Percentiles rank a stretch among this genome's conserved stretches.
Conservation (phyloP, 2,329 filamentous ascomycete genomes). For the Triangularia setosa region DNA sequence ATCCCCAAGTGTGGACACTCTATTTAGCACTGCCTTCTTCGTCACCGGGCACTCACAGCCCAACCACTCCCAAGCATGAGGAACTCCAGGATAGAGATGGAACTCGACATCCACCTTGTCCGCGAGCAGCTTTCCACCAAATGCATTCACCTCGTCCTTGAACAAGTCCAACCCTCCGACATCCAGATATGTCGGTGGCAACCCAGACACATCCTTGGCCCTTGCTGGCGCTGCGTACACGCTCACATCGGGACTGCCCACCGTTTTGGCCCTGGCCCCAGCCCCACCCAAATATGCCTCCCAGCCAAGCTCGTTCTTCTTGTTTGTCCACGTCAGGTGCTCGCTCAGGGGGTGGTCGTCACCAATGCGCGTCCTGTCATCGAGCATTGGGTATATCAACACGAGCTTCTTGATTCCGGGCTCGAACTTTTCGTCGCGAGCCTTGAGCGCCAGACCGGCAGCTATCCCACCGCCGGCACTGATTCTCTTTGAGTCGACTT, state of each 20-base stretch:
- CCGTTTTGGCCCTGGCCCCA: background rate
- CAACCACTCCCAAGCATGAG: slow-evolving; percentile 35
- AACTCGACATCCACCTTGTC: slow-evolving; percentile 37
- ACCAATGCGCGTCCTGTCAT: slow-evolving; percentile 30
- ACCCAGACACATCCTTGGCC: slow-evolving; percentile 23
- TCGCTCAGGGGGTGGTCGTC: slow-evolving; percentile 13
- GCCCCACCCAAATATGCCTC: slow-evolving; percentile 25
- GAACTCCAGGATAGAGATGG: slow-evolving; percentile 39
- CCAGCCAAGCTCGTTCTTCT: slow-evolving; percentile 27
- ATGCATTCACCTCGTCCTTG: slow-evolving; percentile 32
- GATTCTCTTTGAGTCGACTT: slow-evolving; percentile 26
- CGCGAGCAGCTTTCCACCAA: slow-evolving; percentile 30
- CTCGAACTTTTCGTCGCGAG: slow-evolving; percentile 28
- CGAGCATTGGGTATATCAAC: slow-evolving; percentile 37
- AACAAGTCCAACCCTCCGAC: slow-evolving; percentile 39
- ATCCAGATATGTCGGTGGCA: slow-evolving; percentile 39
- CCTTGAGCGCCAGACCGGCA: slow-evolving; percentile 38
- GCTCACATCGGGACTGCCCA: slow-evolving; percentile 7
- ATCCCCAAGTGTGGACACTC: slow-evolving; percentile 17
- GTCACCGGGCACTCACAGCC: slow-evolving; percentile 14
- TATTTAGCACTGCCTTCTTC: slow-evolving; percentile 25
- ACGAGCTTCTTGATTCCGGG: slow-evolving; percentile 33
- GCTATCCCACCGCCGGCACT: slow-evolving; percentile 30
- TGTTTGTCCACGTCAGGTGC: slow-evolving; percentile 25
- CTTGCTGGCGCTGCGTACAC: slow-evolving; percentile 27